These are phyloP conservation scores for Poterioochromonas sp. DNA, from an alignment of 352 stramenopile species.

Conservation along the genomic window DNA sequence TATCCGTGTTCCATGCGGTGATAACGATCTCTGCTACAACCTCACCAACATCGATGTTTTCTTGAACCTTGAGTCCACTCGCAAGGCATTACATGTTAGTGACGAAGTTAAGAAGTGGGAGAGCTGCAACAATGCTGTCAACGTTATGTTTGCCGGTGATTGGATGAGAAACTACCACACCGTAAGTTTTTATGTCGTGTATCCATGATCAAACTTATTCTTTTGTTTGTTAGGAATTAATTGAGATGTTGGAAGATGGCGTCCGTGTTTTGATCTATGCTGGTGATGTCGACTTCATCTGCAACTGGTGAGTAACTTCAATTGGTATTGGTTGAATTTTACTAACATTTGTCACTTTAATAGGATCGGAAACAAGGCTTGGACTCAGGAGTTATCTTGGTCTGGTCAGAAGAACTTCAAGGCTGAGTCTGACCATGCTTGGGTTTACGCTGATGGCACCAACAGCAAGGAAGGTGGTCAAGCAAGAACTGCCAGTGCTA, in stretches of 20 bases:
- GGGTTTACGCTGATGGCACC: slow-evolving; percentile 49
- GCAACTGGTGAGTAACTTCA: slow-evolving; percentile 61
- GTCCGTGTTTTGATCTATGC: slow-evolving; percentile 86
- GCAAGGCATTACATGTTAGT: slow-evolving; percentile 70
- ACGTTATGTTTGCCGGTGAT: slow-evolving; percentile 80
- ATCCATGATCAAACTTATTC: not conserved
- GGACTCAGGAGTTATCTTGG: slow-evolving; percentile 83
- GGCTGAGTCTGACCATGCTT: slow-evolving; percentile 48
- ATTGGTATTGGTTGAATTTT: not conserved
- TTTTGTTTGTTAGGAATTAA: slow-evolving; percentile 45
- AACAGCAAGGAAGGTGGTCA: slow-evolving; percentile 43
- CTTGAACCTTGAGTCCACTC: slow-evolving; percentile 56
- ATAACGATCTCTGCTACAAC: slow-evolving; percentile 84
- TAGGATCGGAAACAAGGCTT: slow-evolving; percentile 79
- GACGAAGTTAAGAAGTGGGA: slow-evolving; percentile 66
- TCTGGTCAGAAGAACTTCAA: slow-evolving; percentile 71
- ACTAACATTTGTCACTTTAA: not conserved
- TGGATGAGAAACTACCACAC: slow-evolving; percentile 93
- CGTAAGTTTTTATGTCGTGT: slow-evolving; percentile 41
- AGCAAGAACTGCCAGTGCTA: slow-evolving; percentile 55
- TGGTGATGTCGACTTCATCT: slow-evolving; percentile 91
- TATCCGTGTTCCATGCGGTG: slow-evolving; percentile 76
- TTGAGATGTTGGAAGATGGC: slow-evolving; percentile 69
- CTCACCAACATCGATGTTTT: slow-evolving; percentile 75
- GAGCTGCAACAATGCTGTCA: slow-evolving; percentile 87